Base-by-base conservation (phyloP, 169 alveolate genomes). In the Babesia divergens region DNA sequence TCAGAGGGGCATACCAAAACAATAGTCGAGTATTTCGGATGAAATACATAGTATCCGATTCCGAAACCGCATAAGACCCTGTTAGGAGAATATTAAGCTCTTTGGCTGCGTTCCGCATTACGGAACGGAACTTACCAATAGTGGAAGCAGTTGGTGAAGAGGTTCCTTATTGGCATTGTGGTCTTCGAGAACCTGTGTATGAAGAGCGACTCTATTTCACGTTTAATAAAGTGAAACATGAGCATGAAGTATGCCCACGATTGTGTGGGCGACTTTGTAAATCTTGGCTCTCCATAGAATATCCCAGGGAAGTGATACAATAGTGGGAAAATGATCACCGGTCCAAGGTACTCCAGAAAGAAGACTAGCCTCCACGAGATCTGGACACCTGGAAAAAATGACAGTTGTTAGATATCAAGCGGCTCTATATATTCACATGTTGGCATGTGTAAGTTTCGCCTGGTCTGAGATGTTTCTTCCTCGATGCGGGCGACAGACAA, bases 321-420 rank as follows among this genome's bases (percentile, higher is more conserved):
- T 51, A 92, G 37, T 0, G 97, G 96, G 35, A 95, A 90, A 31
- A 98, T 96, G n/a, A 95, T 32, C 53, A 97, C 85, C 9, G 99
- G 99, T 8, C 99, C 99, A 35, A 95, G 83, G 82, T 98, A 98
- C 86, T 97, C 99, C 55, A 96, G 83, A 56, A 94, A 92, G 80
- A 94, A 96, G 24, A 96, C 99, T 71, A 95, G 71, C 72, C 97
- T 92, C 98, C 99, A 98, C 32, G 98, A 91, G 32, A 98, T 94
- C 82, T 98, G 97, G 28, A 94, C 96, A 9, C 99, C 99, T 85
- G 28, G 31, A 20, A 11, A n/a, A 64, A n/a, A 3, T 22, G 11
- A 14, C 71, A 42, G 52, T 44, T 22, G 22, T 20, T 44, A n/a
- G n/a, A n/a, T n/a, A n/a, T n/a, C n/a, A n/a, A n/a, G n/a, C n/a